A percentile compares a stretch with the other conserved stretches of the same genome.
phyloP scores from a whole-genome alignment of 345 rosid genomes.

The Brassica juncea region DNA sequence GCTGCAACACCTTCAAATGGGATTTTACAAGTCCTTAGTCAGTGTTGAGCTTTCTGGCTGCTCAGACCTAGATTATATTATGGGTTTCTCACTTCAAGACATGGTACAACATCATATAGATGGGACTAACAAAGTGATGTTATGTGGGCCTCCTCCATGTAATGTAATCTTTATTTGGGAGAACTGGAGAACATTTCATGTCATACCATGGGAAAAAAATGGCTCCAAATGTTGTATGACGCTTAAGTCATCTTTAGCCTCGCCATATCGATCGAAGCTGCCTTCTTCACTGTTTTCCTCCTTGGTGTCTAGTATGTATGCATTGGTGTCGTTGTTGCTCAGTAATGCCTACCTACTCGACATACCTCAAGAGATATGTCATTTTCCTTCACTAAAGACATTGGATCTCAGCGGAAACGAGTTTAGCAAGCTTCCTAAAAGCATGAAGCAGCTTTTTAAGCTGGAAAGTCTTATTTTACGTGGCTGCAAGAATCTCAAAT shows the following conservation, averaged over 20 bases:
- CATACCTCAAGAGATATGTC: slow-evolving; percentile 10
- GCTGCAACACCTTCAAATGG: not conserved
- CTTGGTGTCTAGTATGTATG: not conserved
- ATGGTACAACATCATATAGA: not conserved
- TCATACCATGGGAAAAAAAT: not conserved
- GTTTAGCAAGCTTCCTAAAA: slow-evolving; percentile 16
- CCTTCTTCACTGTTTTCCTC: not conserved
- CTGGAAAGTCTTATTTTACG: not conserved
- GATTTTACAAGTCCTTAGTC: not conserved
- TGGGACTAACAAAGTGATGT: not conserved
- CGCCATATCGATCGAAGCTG: not conserved
- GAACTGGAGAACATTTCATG: not conserved
- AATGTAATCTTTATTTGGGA: not conserved
- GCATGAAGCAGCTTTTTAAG: slow-evolving; percentile 7
- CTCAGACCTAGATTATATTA: not conserved
- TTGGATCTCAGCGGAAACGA: slow-evolving; percentile 7
- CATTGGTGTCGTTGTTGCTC: slow-evolving; percentile 3
- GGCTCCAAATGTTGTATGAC: not conserved
- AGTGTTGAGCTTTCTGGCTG: slow-evolving; percentile 5
- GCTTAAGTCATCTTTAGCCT: not conserved
- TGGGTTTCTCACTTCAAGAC: slow-evolving; percentile 3
- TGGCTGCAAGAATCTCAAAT: slow-evolving; percentile 15
- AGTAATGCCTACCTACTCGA: not conserved
- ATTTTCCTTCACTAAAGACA: not conserved
- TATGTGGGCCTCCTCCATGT: slow-evolving; percentile 9